Conservation (phyloP, 2,329 filamentous ascomycete species). For the Verruconis gallopava region DNA sequence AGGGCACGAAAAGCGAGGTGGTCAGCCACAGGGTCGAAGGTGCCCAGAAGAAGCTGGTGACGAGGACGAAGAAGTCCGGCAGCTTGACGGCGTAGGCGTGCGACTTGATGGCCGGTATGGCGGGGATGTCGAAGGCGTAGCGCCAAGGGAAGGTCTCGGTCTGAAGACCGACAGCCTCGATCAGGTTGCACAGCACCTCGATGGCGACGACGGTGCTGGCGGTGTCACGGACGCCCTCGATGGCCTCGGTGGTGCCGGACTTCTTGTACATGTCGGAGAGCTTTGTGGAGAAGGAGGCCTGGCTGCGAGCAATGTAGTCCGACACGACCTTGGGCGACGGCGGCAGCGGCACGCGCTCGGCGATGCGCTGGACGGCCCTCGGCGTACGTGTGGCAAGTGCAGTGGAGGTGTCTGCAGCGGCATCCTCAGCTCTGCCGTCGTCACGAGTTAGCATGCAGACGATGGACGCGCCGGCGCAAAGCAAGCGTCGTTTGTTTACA, state of each 20-base stretch:
- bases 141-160: conserved; percentile 56
- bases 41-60: conserved; percentile 72
- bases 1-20: conserved; percentile 59
- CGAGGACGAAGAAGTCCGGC: conserved; percentile 68
- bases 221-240: conserved; percentile 52
- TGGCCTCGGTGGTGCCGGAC: conserved; percentile 52
- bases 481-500: neutral
- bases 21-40: conserved; percentile 64
- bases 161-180: conserved; percentile 61
- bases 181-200: conserved; percentile 50
- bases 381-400: conserved; percentile 20
- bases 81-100: conserved; percentile 50
- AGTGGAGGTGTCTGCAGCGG: conserved; percentile 9
- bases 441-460: conserved; percentile 10
- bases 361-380: conserved; percentile 22
- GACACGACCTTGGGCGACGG: conserved; percentile 66
- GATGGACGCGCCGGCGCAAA: conserved; percentile 4
- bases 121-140: conserved; percentile 61
- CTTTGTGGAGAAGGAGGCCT: conserved; percentile 48
- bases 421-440: conserved; percentile 1
- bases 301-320: conserved; percentile 60
- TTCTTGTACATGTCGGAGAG: conserved; percentile 51
- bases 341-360: conserved; percentile 55
- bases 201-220: conserved; percentile 63
- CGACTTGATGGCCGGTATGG: conserved; percentile 26